Evolutionary conservation across 805 yeast genomes (phyloP).

Genomic region (Candida caryicola): DNA sequence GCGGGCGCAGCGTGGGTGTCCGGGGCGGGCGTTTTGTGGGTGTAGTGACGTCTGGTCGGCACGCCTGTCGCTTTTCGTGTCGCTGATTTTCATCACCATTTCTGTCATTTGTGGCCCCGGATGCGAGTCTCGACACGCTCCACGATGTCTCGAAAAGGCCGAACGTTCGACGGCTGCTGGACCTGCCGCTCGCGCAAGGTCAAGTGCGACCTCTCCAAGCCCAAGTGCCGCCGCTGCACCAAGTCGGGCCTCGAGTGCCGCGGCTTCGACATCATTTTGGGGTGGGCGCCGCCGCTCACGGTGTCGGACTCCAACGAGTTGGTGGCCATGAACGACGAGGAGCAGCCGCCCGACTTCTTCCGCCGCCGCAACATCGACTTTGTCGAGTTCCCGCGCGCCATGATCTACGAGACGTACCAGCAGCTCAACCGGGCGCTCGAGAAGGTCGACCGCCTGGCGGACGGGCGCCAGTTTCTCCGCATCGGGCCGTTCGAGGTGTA

Average conservation of each 20-base stretch:
- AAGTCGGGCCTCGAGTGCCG: conserved; percentile 45
- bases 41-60: too few species aligned
- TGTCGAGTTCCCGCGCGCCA: conserved; percentile 35
- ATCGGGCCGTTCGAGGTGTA: conserved; percentile 28
- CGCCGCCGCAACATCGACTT: conserved; percentile 47
- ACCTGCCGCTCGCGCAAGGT: conserved; percentile 54
- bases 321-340: conserved; percentile 17
- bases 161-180: conserved; percentile 53
- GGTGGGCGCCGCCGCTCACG: conserved; percentile 44
- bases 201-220: conserved; percentile 49
- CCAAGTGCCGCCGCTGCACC: conserved; percentile 45
- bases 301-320: conserved; percentile 18
- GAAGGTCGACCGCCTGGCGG: conserved; percentile 8
- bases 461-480: conserved; percentile 5
- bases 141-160: conserved; percentile 23
- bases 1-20: too few species aligned
- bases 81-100: too few species aligned
- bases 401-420: conserved; percentile 36
- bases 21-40: too few species aligned
- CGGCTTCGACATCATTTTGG: conserved; percentile 49
- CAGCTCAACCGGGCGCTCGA: conserved; percentile 33
- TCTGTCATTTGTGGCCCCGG: too few species aligned
- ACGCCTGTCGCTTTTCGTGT: too few species aligned
- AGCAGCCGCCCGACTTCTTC: conserved; percentile 25
- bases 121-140: too few species aligned